Evolutionary conservation across 2,329 filamentous ascomycete genomes (phyloP).

Genomic region (Verruconis gallopava): DNA sequence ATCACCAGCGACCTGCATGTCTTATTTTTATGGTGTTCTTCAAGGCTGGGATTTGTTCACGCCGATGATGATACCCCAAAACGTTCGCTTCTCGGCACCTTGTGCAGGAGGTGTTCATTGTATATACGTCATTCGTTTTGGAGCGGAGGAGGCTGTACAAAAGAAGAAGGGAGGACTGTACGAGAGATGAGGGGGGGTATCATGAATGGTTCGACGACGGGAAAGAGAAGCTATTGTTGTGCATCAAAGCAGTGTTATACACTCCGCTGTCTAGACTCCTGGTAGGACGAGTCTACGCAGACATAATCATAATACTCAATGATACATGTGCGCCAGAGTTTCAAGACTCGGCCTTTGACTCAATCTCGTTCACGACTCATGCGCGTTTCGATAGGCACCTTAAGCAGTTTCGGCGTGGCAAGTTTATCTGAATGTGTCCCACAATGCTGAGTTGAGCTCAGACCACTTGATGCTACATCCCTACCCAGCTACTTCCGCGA

Average conservation of each 20-base stretch:
- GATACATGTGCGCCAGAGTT: too few relatives aligned
- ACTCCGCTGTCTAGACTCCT: not conserved
- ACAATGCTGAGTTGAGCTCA: too few relatives aligned
- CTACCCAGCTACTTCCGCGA: too few relatives aligned
- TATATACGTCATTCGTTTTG: not conserved
- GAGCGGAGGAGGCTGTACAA: not conserved
- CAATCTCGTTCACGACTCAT: too few relatives aligned
- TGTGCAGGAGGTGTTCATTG: not conserved
- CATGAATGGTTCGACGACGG: not conserved
- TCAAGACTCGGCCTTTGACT: too few relatives aligned
- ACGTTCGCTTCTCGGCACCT: not conserved
- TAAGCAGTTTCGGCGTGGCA: too few relatives aligned
- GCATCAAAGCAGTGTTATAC: not conserved
- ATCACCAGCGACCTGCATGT: not conserved
- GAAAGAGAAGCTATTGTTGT: too few relatives aligned
- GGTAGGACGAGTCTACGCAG: slow-evolving; percentile 11
- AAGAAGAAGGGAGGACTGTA: too few relatives aligned
- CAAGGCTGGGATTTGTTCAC: not conserved
- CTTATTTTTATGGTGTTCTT: not conserved
- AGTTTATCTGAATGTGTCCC: too few relatives aligned
- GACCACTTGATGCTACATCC: too few relatives aligned
- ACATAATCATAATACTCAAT: slow-evolving; percentile 15
- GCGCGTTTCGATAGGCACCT: too few relatives aligned
- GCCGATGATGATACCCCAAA: not conserved
- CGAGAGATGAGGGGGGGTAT: not conserved